phyloP scores from a whole-genome alignment of 768 basidiomycete species.

The Tephrocybe sp. region DNA sequence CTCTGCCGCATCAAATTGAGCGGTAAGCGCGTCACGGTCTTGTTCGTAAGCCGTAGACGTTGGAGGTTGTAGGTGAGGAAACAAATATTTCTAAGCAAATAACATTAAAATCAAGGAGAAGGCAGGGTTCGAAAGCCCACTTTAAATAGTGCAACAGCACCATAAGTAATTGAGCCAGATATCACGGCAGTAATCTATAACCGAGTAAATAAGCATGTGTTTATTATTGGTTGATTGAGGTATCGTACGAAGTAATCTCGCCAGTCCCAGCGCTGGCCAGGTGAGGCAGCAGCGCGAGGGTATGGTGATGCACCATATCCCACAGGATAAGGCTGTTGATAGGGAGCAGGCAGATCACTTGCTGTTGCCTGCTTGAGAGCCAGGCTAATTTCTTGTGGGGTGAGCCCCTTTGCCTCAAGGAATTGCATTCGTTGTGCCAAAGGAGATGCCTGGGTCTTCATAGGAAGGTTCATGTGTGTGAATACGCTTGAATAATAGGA shows the following conservation, averaged over 20 bases:
- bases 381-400: slow-evolving; percentile 77
- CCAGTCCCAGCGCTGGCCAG: slow-evolving; percentile 77
- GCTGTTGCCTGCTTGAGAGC: slow-evolving; percentile 65
- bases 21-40: slow-evolving; percentile 78
- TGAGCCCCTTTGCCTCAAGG: slow-evolving; percentile 92
- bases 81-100: slow-evolving; percentile 73
- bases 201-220: slow-evolving; percentile 22
- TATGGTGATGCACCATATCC: slow-evolving; percentile 41
- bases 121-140: slow-evolving; percentile 34
- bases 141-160: slow-evolving; percentile 75
- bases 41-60: slow-evolving; percentile 84
- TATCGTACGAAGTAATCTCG: slow-evolving; percentile 88
- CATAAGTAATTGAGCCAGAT: slow-evolving; percentile 82
- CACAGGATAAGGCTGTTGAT: slow-evolving; percentile 33
- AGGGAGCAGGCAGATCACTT: slow-evolving; percentile 16
- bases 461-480: slow-evolving; percentile 10
- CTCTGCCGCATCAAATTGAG: slow-evolving; percentile 89
- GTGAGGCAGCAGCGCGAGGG: slow-evolving; percentile 35
- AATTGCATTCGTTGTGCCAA: slow-evolving; percentile 87
- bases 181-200: slow-evolving; percentile 87
- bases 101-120: not conserved
- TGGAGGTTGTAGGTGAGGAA: slow-evolving; percentile 90
- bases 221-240: slow-evolving; percentile 7
- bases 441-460: slow-evolving; percentile 72
- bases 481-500: not conserved